These are phyloP conservation scores for Erysiphe pulchra DNA, from an alignment of 2,329 filamentous ascomycete species.

Conservation along the genomic window DNA sequence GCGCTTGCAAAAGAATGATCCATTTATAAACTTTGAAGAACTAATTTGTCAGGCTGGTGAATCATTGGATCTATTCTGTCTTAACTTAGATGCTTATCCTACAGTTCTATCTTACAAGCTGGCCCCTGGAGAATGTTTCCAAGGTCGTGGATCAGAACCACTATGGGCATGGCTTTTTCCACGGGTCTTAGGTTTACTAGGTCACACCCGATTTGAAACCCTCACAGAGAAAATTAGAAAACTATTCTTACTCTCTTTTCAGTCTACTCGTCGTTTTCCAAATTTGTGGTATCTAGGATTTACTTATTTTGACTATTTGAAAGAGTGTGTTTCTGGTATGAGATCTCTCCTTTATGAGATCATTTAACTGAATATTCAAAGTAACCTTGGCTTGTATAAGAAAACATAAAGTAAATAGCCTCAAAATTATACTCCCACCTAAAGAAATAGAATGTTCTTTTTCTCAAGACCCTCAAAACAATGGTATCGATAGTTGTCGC, in stretches of 20 bases:
- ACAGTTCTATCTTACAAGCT: conserved; percentile 29
- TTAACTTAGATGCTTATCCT: conserved; percentile 52
- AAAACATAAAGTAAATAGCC: conserved; percentile 1
- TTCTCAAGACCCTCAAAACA: conserved; percentile 1
- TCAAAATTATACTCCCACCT: conserved; percentile 6
- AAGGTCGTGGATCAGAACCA: conserved; percentile 28
- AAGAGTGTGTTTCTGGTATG: conserved; percentile 14
- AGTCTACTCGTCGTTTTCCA: conserved; percentile 19
- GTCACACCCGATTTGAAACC: conserved; percentile 21
- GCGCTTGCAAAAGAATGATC: conserved; percentile 37
- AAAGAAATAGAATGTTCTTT: conserved; percentile 4
- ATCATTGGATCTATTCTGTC: conserved; percentile 51
- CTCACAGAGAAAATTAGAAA: conserved; percentile 25
- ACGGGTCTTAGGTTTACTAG: conserved; percentile 29
- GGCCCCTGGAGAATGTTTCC: conserved; percentile 18
- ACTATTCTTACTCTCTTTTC: conserved; percentile 24
- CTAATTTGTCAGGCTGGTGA: conserved; percentile 35
- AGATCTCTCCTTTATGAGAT: neutral
- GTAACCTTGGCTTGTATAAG: conserved; percentile 9
- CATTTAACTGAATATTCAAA: conserved; percentile 2
- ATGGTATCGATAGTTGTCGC: neutral
- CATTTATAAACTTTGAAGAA: conserved; percentile 29
- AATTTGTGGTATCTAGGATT: conserved; percentile 23
- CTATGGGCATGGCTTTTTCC: conserved; percentile 40
- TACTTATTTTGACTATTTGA: conserved; percentile 23